Base-by-base conservation (phyloP, 208 protist species). In the Crithidia fasciculata region DNA sequence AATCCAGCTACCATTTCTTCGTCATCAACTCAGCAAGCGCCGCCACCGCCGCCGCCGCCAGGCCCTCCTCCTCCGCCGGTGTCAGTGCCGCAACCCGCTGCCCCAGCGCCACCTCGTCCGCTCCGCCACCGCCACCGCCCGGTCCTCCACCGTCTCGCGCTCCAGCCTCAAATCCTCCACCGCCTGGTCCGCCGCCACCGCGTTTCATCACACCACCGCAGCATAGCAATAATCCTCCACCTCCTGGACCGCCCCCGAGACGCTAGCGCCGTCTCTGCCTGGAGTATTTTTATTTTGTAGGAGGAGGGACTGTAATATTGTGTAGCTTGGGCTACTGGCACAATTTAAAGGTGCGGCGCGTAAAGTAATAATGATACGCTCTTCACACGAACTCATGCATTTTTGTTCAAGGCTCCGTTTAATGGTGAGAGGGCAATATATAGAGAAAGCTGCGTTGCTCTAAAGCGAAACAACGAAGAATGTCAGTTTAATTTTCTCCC, bases 201-300 rank as follows among this genome's bases (percentile, higher is more conserved):
- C 74, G 54, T 36, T 72, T 52, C 7, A 62, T 71, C 18, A 44
- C 44, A 13, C 74, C 74, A 10, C 47, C 47, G n/a, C 43, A 36
- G 40, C 8, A 36, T 18, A n/a, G 16, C 8, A 43, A 18, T 15
- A 65, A 69, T 54, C 66, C 77, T n/a, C 77, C 77, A 55, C 77
- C 70, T 15, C 69, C 76, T 16, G 70, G 63, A 0, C 71, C 77
- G 44, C 77, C 77, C 8, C 65, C 77, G 19, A 65, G 12, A 12
- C 28, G 58, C 18, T 60, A 56, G 28, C 28, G 28, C 28, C 28
- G 28, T 28, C 28, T 28, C 28, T 28, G 28, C 28, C 28, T 28
- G 28, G 28, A 0, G 28, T 28, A 28, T 28, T 28, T 40, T 41
- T 59, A 12, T 59, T 41, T 59, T 59, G 28, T 28, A 28, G 28